phyloP scores from a whole-genome alignment of 2,329 filamentous ascomycete species.

The Didymella pinodella region DNA sequence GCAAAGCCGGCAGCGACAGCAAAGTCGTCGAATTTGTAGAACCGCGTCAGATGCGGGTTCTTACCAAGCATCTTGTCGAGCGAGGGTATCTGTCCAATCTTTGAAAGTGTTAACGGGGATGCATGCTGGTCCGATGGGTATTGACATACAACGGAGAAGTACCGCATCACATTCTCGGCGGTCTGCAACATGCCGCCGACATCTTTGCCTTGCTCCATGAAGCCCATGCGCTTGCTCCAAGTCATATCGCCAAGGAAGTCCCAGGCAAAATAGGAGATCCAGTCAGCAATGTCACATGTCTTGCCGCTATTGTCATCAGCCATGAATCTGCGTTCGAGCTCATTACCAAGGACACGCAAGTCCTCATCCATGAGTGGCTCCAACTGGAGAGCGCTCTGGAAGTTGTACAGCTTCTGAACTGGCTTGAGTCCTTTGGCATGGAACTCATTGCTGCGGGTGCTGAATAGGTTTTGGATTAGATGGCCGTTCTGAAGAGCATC shows the following conservation, averaged over 20 bases:
- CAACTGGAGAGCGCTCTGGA: conserved; percentile 36
- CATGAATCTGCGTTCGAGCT: conserved; percentile 41
- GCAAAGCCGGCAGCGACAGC: conserved; percentile 32
- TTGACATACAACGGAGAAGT: conserved; percentile 37
- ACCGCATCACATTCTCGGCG: conserved; percentile 44
- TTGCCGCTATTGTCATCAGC: conserved; percentile 34
- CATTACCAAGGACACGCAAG: conserved; percentile 29
- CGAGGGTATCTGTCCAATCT: conserved; percentile 42
- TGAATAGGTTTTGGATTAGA: conserved; percentile 44
- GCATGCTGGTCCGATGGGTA: too few species aligned
- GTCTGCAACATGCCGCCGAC: conserved; percentile 49
- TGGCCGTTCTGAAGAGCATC: conserved; percentile 45
- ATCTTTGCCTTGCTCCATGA: conserved; percentile 53
- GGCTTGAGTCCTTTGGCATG: conserved; percentile 37
- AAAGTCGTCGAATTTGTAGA: conserved; percentile 36
- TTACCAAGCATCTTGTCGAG: conserved; percentile 39
- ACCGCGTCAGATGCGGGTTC: conserved; percentile 29
- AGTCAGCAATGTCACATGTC: conserved; percentile 44
- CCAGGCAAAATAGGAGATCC: conserved; percentile 44
- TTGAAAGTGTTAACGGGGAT: conserved; percentile 1
- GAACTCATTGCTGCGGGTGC: conserved; percentile 43
- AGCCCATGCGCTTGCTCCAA: conserved; percentile 54
- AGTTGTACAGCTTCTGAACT: conserved; percentile 42
- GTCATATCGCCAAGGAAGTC: conserved; percentile 52
- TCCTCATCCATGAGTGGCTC: conserved; percentile 40